Percentiles rank a stretch among this genome's conserved stretches.
Conservation (phyloP, 371 early-diverging fungal genomes). For the Mucor piriformis region DNA sequence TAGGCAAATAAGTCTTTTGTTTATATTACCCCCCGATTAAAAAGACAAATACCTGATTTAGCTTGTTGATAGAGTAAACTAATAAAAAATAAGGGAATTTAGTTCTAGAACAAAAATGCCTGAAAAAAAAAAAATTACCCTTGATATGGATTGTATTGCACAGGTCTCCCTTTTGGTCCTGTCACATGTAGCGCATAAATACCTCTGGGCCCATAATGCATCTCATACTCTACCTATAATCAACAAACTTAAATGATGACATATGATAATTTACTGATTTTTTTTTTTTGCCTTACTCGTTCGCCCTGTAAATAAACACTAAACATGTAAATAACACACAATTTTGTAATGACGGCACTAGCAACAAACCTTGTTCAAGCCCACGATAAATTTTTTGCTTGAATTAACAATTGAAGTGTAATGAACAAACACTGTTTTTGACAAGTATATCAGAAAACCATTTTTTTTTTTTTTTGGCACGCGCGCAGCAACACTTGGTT, state of each 20-base stretch:
- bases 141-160: not conserved
- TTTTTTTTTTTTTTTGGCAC: not conserved
- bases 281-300: too few species aligned
- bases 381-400: not conserved
- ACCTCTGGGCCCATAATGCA: slow-evolving; percentile 9
- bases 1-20: not conserved
- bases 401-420: slow-evolving; percentile 5
- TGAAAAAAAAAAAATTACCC: not conserved
- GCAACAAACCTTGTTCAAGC: slow-evolving; percentile 7
- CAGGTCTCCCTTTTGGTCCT: not conserved
- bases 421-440: slow-evolving; percentile 10
- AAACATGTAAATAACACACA: slow-evolving; percentile 2
- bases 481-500: not conserved
- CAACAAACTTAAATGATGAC: not conserved
- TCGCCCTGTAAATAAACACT: slow-evolving; percentile 3
- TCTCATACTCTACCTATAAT: slow-evolving; percentile 10
- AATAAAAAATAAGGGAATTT: too few species aligned
- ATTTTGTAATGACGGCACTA: not conserved
- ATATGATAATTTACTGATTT: not conserved
- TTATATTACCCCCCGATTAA: not conserved
- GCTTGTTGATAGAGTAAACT: not conserved
- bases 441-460: not conserved
- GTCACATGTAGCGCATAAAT: slow-evolving; percentile 7
- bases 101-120: not conserved
- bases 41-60: not conserved